Conservation (phyloP, 345 rosid genomes). For the Bruguiera gymnorhiza region DNA sequence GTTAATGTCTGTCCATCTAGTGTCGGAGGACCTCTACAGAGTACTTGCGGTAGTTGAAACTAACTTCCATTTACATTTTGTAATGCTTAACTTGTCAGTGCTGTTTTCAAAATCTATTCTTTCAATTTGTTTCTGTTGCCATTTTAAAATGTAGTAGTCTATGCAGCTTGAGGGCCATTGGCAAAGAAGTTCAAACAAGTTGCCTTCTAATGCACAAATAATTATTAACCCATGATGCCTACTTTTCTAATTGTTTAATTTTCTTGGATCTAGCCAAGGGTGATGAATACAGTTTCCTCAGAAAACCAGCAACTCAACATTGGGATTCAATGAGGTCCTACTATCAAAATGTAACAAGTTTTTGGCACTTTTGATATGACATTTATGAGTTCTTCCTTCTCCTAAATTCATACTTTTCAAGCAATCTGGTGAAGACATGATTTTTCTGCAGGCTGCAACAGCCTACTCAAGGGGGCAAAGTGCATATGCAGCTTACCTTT, state of each 20-base stretch:
- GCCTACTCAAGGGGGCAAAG: slow-evolving; percentile 75
- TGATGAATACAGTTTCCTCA: slow-evolving; percentile 54
- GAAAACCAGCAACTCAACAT: slow-evolving; percentile 61
- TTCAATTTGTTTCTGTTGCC: not conserved
- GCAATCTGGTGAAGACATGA: slow-evolving; percentile 3
- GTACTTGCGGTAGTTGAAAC: slow-evolving; percentile 35
- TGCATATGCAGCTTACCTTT: slow-evolving; percentile 67
- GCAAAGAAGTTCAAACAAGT: not conserved
- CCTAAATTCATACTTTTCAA: not conserved
- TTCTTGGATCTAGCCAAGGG: slow-evolving; percentile 54
- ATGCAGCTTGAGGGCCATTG: not conserved
- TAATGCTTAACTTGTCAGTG: not conserved
- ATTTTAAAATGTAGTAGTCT: not conserved
- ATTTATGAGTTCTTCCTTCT: not conserved
- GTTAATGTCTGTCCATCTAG: slow-evolving; percentile 43
- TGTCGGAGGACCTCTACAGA: slow-evolving; percentile 39
- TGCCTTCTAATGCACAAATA: not conserved
- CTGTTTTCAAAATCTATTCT: not conserved
- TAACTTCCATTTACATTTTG: slow-evolving; percentile 6
- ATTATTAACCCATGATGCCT: not conserved
- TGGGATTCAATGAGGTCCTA: slow-evolving; percentile 61
- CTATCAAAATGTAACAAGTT: slow-evolving; percentile 58
- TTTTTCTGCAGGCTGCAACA: slow-evolving; percentile 59
- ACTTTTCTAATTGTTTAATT: slow-evolving; percentile 10
- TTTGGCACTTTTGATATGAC: not conserved